These are phyloP conservation scores for Saccharomyces hybrid DNA, from an alignment of 1,139 yeast species.

Conservation along the genomic window DNA sequence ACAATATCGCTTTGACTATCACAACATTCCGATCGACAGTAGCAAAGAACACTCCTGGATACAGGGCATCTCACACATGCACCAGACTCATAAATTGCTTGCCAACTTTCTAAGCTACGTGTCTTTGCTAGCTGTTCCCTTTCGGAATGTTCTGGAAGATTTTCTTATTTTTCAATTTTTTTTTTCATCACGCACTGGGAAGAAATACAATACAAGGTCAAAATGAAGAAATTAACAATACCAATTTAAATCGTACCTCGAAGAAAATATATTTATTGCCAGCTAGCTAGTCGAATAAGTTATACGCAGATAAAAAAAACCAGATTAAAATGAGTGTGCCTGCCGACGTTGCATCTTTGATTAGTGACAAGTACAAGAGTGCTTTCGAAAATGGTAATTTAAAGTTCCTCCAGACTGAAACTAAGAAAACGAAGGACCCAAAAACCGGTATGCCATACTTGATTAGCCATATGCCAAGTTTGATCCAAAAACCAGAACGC, in stretches of 20 bases:
- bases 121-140: not conserved
- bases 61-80: not conserved
- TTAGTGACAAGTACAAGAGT: constrained; percentile 31
- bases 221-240: not conserved
- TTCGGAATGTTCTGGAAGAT: not conserved
- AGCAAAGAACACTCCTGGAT: not conserved
- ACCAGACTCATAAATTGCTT: not conserved
- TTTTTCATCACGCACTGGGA: not conserved
- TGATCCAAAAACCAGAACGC: constrained; percentile 52
- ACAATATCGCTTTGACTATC: too few relatives aligned
- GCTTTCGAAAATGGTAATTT: constrained; percentile 34
- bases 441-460: constrained; percentile 34
- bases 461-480: constrained; percentile 41
- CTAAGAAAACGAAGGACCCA: constrained; percentile 25
- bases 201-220: not conserved
- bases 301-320: not conserved
- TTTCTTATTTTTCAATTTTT: not conserved
- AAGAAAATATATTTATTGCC: not conserved
- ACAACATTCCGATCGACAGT: too few relatives aligned
- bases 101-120: not conserved
- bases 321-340: constrained; percentile 28
- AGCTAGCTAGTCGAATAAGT: not conserved
- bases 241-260: not conserved
- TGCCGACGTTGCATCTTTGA: constrained; percentile 26
- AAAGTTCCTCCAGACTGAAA: constrained; percentile 32